These are phyloP conservation scores for Trichocomaceae sp. DNA, from an alignment of 2,329 filamentous ascomycete species.

Conservation along the genomic window DNA sequence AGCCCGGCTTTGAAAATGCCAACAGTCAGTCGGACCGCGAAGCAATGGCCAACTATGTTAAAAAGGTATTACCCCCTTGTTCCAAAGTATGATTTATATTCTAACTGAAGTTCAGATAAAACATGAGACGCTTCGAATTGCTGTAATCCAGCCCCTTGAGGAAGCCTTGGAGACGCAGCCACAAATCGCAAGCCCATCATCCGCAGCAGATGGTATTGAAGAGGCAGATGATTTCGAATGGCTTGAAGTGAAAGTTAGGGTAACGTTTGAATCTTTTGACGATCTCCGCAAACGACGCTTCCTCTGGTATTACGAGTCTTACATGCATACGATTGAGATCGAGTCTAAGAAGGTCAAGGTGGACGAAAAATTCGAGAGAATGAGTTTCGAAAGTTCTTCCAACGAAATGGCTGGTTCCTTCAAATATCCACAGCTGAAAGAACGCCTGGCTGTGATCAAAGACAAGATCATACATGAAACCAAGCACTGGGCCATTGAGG, in stretches of 20 bases:
- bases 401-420: conserved; percentile 87
- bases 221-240: conserved; percentile 25
- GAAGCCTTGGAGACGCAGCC: conserved; percentile 62
- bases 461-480: conserved; percentile 66
- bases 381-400: conserved; percentile 74
- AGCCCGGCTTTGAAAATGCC: conserved; percentile 82
- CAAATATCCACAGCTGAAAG: conserved; percentile 67
- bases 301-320: conserved; percentile 92
- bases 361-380: conserved; percentile 60
- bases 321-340: conserved; percentile 63
- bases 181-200: conserved; percentile 35
- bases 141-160: conserved; percentile 80
- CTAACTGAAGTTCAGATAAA: conserved; percentile 56
- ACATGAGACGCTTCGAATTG: conserved; percentile 81
- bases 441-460: conserved; percentile 63
- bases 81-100: neutral
- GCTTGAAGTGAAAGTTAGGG: conserved; percentile 47
- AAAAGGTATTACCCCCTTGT: conserved; percentile 54
- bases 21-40: conserved; percentile 63
- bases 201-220: conserved; percentile 32
- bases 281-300: conserved; percentile 88
- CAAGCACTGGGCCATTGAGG: conserved; percentile 62
- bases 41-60: conserved; percentile 66
- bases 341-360: conserved; percentile 58
- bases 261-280: conserved; percentile 76